Evolutionary conservation across 2,329 filamentous ascomycete species (phyloP).

Genomic region (Beauveria caledonica): DNA sequence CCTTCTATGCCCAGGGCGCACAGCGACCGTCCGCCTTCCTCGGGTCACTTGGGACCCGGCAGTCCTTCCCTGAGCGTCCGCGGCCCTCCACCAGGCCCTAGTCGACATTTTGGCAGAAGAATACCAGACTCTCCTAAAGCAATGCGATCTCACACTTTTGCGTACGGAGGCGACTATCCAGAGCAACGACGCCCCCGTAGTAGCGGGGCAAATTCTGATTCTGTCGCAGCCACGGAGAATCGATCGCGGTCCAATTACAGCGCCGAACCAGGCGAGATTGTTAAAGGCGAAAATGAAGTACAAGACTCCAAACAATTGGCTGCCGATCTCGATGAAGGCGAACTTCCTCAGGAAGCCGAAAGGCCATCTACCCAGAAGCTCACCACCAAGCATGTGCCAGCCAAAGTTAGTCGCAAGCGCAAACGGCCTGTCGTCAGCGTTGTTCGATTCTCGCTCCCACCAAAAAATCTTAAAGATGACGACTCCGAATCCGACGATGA

Average conservation of each 20-base stretch:
- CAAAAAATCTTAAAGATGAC: conserved; percentile 26
- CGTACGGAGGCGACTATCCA: conserved; percentile 32
- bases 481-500: conserved; percentile 47
- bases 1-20: conserved; percentile 33
- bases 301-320: not conserved
- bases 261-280: conserved; percentile 40
- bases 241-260: conserved; percentile 32
- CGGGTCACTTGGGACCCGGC: conserved; percentile 27
- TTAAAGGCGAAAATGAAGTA: conserved; percentile 32
- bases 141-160: conserved; percentile 42
- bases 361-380: conserved; percentile 5
- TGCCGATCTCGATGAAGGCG: conserved; percentile 11
- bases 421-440: conserved; percentile 24
- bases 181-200: conserved; percentile 41
- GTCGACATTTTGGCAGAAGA: conserved; percentile 31
- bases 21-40: conserved; percentile 11
- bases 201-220: conserved; percentile 43
- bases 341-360: conserved; percentile 11
- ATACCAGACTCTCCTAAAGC: conserved; percentile 44
- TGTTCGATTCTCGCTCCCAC: conserved; percentile 33
- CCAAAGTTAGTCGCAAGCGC: conserved; percentile 18
- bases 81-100: not conserved
- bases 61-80: conserved; percentile 32
- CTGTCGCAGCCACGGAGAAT: conserved; percentile 24
- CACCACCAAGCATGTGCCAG: not conserved